phyloP scores from a whole-genome alignment of 192 early-diverging fungal species.

The Entomortierella parvispora region DNA sequence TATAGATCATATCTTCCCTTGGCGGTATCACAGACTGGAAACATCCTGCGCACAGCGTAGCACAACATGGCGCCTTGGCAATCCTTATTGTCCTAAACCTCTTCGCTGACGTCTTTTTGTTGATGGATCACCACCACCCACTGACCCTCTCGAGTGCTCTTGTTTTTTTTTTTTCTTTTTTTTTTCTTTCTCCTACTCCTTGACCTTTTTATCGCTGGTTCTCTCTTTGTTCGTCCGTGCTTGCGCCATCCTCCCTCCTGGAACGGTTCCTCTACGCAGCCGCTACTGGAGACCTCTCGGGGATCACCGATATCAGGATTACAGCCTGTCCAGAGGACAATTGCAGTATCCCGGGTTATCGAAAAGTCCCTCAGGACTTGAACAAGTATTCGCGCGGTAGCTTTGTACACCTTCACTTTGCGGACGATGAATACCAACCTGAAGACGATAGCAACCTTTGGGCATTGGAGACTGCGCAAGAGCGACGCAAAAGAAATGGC shows the following conservation, averaged over 20 bases:
- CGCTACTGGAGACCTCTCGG: background rate
- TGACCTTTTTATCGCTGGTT: too few species aligned
- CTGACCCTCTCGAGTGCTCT: too few species aligned
- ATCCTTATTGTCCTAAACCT: too few species aligned
- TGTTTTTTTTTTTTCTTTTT: too few species aligned
- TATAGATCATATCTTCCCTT: conserved; percentile 1
- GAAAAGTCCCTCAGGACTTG: conserved; percentile 37
- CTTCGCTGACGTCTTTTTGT: too few species aligned
- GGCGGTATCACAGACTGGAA: background rate
- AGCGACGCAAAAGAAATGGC: background rate
- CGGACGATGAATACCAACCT: background rate
- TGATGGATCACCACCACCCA: too few species aligned
- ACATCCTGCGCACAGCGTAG: too few species aligned
- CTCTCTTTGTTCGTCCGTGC: too few species aligned
- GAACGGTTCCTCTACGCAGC: background rate
- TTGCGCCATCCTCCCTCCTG: background rate
- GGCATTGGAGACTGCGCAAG: background rate
- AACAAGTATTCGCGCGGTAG: conserved; percentile 42
- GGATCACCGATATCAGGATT: conserved; percentile 37
- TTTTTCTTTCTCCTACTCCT: too few species aligned
- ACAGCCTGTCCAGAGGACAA: conserved; percentile 35
- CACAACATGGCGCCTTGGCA: too few species aligned
- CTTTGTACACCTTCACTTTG: conserved; percentile 46
- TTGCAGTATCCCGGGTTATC: conserved; percentile 31
- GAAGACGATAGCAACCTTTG: background rate